These are phyloP conservation scores for Yamadazyma kanchanaburiensis DNA, from an alignment of 1,139 yeast species.

Conservation along the genomic window DNA sequence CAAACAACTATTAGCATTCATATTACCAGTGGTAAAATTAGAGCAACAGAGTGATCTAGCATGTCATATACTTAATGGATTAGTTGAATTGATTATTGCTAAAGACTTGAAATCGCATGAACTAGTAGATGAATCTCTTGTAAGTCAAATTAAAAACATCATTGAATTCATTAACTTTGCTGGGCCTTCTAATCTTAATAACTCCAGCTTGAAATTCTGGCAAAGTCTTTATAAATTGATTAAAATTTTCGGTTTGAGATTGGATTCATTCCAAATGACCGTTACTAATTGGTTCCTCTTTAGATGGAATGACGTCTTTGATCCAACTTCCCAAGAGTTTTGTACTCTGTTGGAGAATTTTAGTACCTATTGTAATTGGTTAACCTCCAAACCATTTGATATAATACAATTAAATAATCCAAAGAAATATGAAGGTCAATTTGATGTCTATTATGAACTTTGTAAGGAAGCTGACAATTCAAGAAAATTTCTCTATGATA, in stretches of 20 bases:
- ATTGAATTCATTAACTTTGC: slow-evolving; percentile 53
- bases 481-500: too few relatives aligned
- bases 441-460: too few relatives aligned
- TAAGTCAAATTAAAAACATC: slow-evolving; percentile 45
- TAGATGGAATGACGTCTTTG: slow-evolving; percentile 11
- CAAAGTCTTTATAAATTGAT: slow-evolving; percentile 35
- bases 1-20: slow-evolving; percentile 5
- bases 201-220: slow-evolving; percentile 57
- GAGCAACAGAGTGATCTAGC: slow-evolving; percentile 7
- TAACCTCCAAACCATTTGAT: too few relatives aligned
- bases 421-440: too few relatives aligned
- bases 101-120: slow-evolving; percentile 2
- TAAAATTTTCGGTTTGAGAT: slow-evolving; percentile 8
- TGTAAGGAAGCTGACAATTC: too few relatives aligned
- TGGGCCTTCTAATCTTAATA: slow-evolving; percentile 51
- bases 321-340: slow-evolving; percentile 10
- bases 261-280: slow-evolving; percentile 15
- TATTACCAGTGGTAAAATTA: slow-evolving; percentile 9
- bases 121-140: slow-evolving; percentile 14
- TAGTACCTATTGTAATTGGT: slow-evolving; percentile 25
- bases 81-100: slow-evolving; percentile 3
- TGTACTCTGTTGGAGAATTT: slow-evolving; percentile 13
- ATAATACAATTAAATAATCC: too few relatives aligned
- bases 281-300: slow-evolving; percentile 46
- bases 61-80: slow-evolving; percentile 6